Evolutionary conservation across 2,329 filamentous ascomycete species (phyloP).

Genomic region (Pseudocercospora pini-densiflorae): DNA sequence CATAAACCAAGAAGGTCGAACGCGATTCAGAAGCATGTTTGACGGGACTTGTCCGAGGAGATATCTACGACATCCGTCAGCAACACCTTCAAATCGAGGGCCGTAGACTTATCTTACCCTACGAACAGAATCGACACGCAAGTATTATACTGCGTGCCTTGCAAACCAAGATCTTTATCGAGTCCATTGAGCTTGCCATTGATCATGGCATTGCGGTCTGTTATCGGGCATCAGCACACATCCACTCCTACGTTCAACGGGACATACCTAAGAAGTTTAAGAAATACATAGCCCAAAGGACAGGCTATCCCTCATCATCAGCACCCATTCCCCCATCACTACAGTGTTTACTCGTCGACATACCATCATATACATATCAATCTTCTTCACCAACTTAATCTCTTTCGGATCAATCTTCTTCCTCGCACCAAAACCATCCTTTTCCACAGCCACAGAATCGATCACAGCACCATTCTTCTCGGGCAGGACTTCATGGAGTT

Average conservation of each 20-base stretch:
- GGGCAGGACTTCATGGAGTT: slow-evolving; percentile 13
- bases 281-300: slow-evolving; percentile 23
- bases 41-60: slow-evolving; percentile 12
- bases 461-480: neutral
- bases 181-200: slow-evolving; percentile 27
- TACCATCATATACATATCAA: slow-evolving; percentile 18
- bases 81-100: too few relatives aligned
- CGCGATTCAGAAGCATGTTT: slow-evolving; percentile 21
- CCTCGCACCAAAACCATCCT: slow-evolving; percentile 15
- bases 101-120: neutral
- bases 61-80: neutral
- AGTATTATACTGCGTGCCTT: slow-evolving; percentile 17
- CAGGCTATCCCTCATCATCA: neutral
- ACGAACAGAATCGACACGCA: slow-evolving; percentile 18
- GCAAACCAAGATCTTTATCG: slow-evolving; percentile 24
- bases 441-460: slow-evolving; percentile 11
- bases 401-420: slow-evolving; percentile 18
- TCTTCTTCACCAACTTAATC: slow-evolving; percentile 17
- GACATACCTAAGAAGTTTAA: slow-evolving; percentile 28
- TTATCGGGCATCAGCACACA: too few relatives aligned
- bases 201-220: slow-evolving; percentile 23
- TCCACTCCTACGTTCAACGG: too few relatives aligned
- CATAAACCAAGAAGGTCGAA: slow-evolving; percentile 16
- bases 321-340: too few relatives aligned
- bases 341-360: neutral